Evolutionary conservation across 176 grass and related monocot genomes (phyloP).

Genomic region (Oryza brachyantha): DNA sequence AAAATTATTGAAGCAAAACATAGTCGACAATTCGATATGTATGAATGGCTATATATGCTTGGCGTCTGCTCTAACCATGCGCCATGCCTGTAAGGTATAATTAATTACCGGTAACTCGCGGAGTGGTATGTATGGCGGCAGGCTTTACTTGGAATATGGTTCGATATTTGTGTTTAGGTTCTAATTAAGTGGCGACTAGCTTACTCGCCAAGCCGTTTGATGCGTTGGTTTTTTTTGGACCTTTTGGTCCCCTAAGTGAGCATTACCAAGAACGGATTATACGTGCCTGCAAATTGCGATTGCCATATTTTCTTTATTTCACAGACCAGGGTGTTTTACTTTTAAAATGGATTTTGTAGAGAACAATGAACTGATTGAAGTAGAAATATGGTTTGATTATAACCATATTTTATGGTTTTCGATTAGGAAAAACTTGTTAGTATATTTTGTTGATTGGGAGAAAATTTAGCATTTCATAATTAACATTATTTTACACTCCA

Average conservation of each 20-base stretch:
- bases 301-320: background rate
- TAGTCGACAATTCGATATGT: background rate
- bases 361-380: background rate
- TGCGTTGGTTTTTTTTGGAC: background rate
- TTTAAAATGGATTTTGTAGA: background rate
- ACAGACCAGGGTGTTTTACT: background rate
- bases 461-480: background rate
- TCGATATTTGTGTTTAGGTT: background rate
- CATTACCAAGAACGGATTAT: background rate
- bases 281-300: background rate
- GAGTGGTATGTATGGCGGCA: background rate
- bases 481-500: background rate
- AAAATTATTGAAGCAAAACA: background rate
- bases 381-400: background rate
- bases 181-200: background rate
- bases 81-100: background rate
- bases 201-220: background rate
- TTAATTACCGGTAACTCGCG: background rate
- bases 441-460: background rate
- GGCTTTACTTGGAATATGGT: background rate
- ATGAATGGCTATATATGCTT: background rate
- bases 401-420: conserved; percentile 6
- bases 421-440: background rate
- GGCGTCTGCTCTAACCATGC: background rate
- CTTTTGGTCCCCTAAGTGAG: too few relatives aligned